Percentiles rank a stretch among this genome's conserved stretches.
These are phyloP conservation scores for Vigna nakashimae DNA, from an alignment of 306 rosid genomes.

Conservation along the genomic window DNA sequence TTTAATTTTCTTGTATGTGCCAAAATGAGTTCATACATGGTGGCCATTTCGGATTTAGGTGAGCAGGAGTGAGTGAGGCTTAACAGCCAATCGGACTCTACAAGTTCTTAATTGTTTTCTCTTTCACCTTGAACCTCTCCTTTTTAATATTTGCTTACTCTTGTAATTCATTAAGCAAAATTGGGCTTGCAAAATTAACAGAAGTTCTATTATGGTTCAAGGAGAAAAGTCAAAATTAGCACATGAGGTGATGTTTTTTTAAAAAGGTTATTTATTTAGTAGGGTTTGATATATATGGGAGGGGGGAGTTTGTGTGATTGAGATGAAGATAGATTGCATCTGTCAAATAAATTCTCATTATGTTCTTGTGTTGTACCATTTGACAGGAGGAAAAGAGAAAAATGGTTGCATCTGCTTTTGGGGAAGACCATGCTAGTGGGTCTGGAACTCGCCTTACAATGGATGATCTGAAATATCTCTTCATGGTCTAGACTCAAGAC, in stretches of 20 bases:
- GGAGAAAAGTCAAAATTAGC: slow-evolving; percentile 1
- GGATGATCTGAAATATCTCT: slow-evolving; percentile 93
- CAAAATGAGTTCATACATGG: slow-evolving; percentile 19
- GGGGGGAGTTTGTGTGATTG: background rate
- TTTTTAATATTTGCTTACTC: background rate
- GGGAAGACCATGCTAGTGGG: slow-evolving; percentile 86
- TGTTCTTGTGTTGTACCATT: slow-evolving; percentile 37
- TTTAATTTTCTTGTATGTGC: slow-evolving; percentile 26
- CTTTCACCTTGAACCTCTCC: background rate
- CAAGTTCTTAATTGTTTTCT: slow-evolving; percentile 23
- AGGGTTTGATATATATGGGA: background rate
- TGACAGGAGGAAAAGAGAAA: slow-evolving; percentile 93
- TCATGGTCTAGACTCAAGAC: slow-evolving; percentile 78
- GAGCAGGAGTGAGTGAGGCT: slow-evolving; percentile 35
- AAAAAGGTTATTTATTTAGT: slow-evolving; percentile 1
- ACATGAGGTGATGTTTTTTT: background rate
- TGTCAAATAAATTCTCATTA: slow-evolving; percentile 40
- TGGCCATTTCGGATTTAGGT: slow-evolving; percentile 28
- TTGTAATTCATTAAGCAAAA: slow-evolving; percentile 1
- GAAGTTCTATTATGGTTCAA: background rate
- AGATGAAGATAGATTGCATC: background rate
- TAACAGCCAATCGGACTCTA: slow-evolving; percentile 22
- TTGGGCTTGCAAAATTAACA: background rate
- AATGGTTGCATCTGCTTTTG: slow-evolving; percentile 98
- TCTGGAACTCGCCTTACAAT: slow-evolving; percentile 81